phyloP scores from a whole-genome alignment of 768 basidiomycete genomes.

The Amanita muscaria region DNA sequence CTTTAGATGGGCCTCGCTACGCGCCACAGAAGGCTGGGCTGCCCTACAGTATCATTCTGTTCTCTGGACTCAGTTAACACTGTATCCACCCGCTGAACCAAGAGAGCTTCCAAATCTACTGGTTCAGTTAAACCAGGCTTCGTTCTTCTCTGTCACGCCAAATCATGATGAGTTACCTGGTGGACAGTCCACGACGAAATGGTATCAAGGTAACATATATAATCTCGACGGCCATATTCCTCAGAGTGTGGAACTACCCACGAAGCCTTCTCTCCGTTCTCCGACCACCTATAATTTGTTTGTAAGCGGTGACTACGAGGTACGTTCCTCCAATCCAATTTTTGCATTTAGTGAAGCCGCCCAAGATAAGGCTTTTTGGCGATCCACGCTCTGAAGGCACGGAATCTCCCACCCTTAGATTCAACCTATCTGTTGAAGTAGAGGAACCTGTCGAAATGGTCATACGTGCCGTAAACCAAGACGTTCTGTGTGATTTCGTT shows the following conservation, averaged over 20 bases:
- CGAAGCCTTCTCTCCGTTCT: conserved; percentile 26
- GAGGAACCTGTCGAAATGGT: conserved; percentile 24
- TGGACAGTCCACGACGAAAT: conserved; percentile 31
- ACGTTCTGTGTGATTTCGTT: conserved; percentile 60
- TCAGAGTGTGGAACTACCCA: conserved; percentile 42
- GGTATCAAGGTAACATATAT: conserved; percentile 89
- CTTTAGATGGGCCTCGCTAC: conserved; percentile 60
- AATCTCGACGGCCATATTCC: conserved; percentile 44
- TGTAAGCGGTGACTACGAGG: conserved; percentile 82
- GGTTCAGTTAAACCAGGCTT: conserved; percentile 58
- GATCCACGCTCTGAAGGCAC: conserved; percentile 43
- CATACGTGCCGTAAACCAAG: conserved; percentile 38
- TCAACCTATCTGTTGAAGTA: conserved; percentile 41
- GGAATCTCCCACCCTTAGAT: conserved; percentile 43
- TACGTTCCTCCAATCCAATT: conserved; percentile 2
- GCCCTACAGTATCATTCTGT: conserved; percentile 74
- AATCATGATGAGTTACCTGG: conserved; percentile 13
- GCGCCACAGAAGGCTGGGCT: conserved; percentile 80
- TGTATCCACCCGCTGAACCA: conserved; percentile 36
- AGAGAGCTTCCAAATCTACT: conserved; percentile 35
- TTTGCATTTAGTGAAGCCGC: conserved; percentile 2
- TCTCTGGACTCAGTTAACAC: conserved; percentile 52
- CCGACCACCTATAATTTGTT: conserved; percentile 59
- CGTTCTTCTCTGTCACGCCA: conserved; percentile 68
- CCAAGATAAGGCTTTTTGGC: conserved; percentile 75